Conservation (phyloP, 768 basidiomycete genomes). For the Panaeolus papilionaceus region DNA sequence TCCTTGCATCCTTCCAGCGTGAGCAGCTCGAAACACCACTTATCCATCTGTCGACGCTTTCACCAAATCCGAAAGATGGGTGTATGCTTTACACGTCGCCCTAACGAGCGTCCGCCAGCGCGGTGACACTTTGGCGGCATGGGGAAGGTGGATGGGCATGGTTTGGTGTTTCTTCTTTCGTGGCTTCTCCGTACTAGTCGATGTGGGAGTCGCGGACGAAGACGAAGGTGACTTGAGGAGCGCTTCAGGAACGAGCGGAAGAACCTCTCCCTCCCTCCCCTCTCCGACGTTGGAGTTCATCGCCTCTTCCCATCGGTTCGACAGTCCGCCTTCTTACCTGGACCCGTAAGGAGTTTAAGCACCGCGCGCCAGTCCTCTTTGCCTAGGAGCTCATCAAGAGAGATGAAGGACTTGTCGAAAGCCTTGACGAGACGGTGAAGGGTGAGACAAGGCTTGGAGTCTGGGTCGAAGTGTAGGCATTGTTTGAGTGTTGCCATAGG, state of each 20-base stretch:
- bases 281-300: slow-evolving; percentile 54
- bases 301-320: slow-evolving; percentile 67
- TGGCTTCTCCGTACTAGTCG: slow-evolving; percentile 24
- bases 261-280: slow-evolving; percentile 27
- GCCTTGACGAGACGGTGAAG: slow-evolving; percentile 80
- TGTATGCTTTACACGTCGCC: slow-evolving; percentile 78
- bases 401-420: slow-evolving; percentile 75
- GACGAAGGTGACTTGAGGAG: slow-evolving; percentile 28
- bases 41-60: slow-evolving; percentile 49
- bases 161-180: slow-evolving; percentile 25
- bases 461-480: slow-evolving; percentile 93
- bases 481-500: slow-evolving; percentile 69
- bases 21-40: slow-evolving; percentile 77
- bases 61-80: slow-evolving; percentile 49
- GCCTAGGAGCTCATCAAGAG: slow-evolving; percentile 67
- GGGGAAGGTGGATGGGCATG: slow-evolving; percentile 52
- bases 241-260: slow-evolving; percentile 37
- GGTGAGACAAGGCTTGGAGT: slow-evolving; percentile 81
- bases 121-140: slow-evolving; percentile 58
- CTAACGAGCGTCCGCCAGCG: slow-evolving; percentile 67
- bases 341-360: slow-evolving; percentile 62
- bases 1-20: slow-evolving; percentile 68
- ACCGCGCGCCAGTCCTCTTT: slow-evolving; percentile 74
- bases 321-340: slow-evolving; percentile 57
- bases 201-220: slow-evolving; percentile 3